Conservation (phyloP, 2,329 filamentous ascomycete species). For the Corinectria fuckeliana region DNA sequence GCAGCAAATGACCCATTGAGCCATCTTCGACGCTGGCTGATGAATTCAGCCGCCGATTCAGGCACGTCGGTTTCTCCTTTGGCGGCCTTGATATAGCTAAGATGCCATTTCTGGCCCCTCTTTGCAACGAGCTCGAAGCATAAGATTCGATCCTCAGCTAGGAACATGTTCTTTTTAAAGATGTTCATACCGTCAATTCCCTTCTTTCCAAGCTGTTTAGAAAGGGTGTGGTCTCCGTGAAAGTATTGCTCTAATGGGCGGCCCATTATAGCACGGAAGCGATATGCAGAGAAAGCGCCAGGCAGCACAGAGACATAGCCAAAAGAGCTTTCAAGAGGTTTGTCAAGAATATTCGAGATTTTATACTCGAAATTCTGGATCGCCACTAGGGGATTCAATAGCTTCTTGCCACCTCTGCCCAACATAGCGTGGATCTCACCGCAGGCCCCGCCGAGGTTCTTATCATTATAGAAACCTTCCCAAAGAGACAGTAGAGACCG, state of each 20-base stretch:
- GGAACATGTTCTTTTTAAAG: slow-evolving; percentile 13
- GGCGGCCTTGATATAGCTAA: slow-evolving; percentile 1
- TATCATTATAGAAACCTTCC: slow-evolving; percentile 12
- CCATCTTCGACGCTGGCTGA: slow-evolving; percentile 4
- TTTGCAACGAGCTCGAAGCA: slow-evolving; percentile 8
- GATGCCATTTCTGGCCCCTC: background rate
- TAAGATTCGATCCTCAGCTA: slow-evolving; percentile 3
- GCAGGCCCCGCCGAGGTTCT: slow-evolving; percentile 6
- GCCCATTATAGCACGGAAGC: slow-evolving; percentile 6
- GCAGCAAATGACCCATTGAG: slow-evolving; percentile 12
- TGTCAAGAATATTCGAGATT: slow-evolving; percentile 7
- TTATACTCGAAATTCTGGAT: slow-evolving; percentile 13
- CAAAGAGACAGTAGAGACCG: slow-evolving; percentile 4
- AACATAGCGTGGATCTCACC: slow-evolving; percentile 8
- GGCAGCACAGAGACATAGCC: slow-evolving; percentile 2
- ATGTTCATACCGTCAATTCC: slow-evolving; percentile 11
- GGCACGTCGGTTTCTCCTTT: slow-evolving; percentile 9
- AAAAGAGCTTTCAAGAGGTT: slow-evolving; percentile 1
- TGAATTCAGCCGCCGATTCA: background rate
- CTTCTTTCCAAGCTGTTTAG: slow-evolving; percentile 4
- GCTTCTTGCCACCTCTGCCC: background rate
- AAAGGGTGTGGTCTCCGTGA: slow-evolving; percentile 5
- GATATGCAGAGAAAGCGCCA: slow-evolving; percentile 7
- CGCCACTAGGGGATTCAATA: slow-evolving; percentile 3
- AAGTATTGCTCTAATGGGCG: slow-evolving; percentile 3